Conservation (phyloP, 2,329 filamentous ascomycete genomes). For the Torrubiella hemipterigena region DNA sequence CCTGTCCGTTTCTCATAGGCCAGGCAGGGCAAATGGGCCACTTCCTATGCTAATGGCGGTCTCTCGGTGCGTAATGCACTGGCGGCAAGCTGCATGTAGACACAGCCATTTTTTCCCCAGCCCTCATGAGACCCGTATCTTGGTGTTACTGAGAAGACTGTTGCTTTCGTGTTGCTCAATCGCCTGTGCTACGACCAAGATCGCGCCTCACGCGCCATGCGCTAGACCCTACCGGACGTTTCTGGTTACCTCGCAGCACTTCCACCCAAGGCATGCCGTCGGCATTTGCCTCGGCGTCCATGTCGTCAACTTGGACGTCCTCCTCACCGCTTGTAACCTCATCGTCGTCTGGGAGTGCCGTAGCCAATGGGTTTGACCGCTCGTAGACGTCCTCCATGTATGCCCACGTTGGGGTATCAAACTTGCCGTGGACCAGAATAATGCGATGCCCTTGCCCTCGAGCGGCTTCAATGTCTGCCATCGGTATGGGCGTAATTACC, state of each 20-base stretch:
- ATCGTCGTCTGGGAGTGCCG: too few relatives aligned
- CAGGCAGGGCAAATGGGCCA: too few relatives aligned
- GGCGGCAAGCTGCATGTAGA: too few relatives aligned
- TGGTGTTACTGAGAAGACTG: too few relatives aligned
- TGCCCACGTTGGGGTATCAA: conserved; percentile 58
- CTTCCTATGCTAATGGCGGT: too few relatives aligned
- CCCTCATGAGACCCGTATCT: too few relatives aligned
- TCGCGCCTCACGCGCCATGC: conserved; percentile 55
- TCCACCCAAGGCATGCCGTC: conserved; percentile 44
- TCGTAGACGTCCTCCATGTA: conserved; percentile 51
- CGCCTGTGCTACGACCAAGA: conserved; percentile 31
- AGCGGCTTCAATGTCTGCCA: conserved; percentile 25
- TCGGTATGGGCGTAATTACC: conserved; percentile 48
- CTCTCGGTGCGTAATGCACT: too few relatives aligned
- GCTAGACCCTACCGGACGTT: conserved; percentile 42
- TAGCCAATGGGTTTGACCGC: too few relatives aligned
- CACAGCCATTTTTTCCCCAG: too few relatives aligned
- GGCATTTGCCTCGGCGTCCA: conserved; percentile 20
- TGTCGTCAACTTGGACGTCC: conserved; percentile 20
- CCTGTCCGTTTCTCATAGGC: too few relatives aligned
- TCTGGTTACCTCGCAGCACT: conserved; percentile 40
- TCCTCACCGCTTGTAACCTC: conserved; percentile 16
- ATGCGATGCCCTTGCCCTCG: conserved; percentile 32
- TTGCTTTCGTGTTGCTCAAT: conserved; percentile 6
- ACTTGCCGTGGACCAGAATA: conserved; percentile 55